Conservation (phyloP, 306 rosid species). For the Vachellia collinsii region DNA sequence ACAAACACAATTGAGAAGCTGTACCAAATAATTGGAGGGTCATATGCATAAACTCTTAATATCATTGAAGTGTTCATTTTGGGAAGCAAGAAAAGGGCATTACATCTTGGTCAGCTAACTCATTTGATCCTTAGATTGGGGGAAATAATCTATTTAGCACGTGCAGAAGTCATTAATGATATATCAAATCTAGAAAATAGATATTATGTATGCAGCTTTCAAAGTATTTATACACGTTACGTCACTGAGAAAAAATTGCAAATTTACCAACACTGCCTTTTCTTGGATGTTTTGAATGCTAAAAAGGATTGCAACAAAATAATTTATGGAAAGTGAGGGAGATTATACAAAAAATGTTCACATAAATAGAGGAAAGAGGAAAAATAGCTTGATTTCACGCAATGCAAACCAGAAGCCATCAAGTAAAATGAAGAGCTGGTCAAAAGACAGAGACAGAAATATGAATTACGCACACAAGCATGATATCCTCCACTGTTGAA, state of each 20-base stretch:
- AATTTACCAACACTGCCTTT: not conserved
- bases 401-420: constrained; percentile 26
- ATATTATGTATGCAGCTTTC: not conserved
- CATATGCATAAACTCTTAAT: constrained; percentile 24
- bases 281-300: not conserved
- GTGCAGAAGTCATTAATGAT: constrained; percentile 23
- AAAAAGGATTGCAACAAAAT: not conserved
- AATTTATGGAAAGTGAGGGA: not conserved
- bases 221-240: not conserved
- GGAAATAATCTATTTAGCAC: not conserved
- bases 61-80: constrained; percentile 14
- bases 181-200: not conserved
- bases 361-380: constrained; percentile 4
- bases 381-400: constrained; percentile 7
- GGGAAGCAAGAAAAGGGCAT: constrained; percentile 22
- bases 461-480: constrained; percentile 79
- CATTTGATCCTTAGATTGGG: constrained; percentile 3
- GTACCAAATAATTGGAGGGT: constrained; percentile 32
- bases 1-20: constrained; percentile 34
- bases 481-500: constrained; percentile 83
- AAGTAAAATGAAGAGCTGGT: constrained; percentile 28
- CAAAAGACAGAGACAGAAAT: constrained; percentile 24
- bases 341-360: not conserved
- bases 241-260: not conserved
- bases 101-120: constrained; percentile 20